Conservation (phyloP, 768 basidiomycete genomes). For the Hygrocybe coccinea region DNA sequence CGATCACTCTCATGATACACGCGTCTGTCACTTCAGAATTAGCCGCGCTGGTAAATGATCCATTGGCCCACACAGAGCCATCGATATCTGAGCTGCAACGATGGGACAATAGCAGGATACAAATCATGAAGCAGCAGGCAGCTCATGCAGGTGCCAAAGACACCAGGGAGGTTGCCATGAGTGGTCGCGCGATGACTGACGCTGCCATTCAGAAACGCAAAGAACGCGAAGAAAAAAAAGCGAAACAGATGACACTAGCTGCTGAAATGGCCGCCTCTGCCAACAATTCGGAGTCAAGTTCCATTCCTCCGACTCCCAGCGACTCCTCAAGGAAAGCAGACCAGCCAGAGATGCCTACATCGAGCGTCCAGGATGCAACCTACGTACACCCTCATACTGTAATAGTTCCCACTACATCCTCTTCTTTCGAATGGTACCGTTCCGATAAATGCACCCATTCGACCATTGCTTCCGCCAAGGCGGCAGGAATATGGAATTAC, state of each 20-base stretch:
- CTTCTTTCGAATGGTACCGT: slow-evolving; percentile 64
- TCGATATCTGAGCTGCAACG: slow-evolving; percentile 40
- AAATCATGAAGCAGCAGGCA: slow-evolving; percentile 45
- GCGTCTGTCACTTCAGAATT: slow-evolving; percentile 44
- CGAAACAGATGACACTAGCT: slow-evolving; percentile 7
- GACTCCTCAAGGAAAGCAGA: neutral
- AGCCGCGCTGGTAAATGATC: slow-evolving; percentile 74
- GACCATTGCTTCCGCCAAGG: slow-evolving; percentile 55
- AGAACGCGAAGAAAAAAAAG: slow-evolving; percentile 52
- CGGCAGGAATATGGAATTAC: slow-evolving; percentile 73
- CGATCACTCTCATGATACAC: slow-evolving; percentile 7
- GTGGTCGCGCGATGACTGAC: slow-evolving; percentile 46
- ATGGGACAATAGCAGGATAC: slow-evolving; percentile 51
- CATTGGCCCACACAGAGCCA: slow-evolving; percentile 50
- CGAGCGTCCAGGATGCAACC: too few species aligned
- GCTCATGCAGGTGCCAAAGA: slow-evolving; percentile 47
- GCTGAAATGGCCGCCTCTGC: slow-evolving; percentile 6
- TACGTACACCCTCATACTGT: slow-evolving; percentile 43
- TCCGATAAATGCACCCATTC: slow-evolving; percentile 41
- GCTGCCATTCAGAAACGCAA: slow-evolving; percentile 68
- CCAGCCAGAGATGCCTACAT: too few species aligned
- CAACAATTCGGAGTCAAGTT: neutral
- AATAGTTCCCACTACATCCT: slow-evolving; percentile 63
- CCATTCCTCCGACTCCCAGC: neutral
- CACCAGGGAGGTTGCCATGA: slow-evolving; percentile 39